phyloP scores from a whole-genome alignment of 768 basidiomycete species.

The Auricularia sp. region DNA sequence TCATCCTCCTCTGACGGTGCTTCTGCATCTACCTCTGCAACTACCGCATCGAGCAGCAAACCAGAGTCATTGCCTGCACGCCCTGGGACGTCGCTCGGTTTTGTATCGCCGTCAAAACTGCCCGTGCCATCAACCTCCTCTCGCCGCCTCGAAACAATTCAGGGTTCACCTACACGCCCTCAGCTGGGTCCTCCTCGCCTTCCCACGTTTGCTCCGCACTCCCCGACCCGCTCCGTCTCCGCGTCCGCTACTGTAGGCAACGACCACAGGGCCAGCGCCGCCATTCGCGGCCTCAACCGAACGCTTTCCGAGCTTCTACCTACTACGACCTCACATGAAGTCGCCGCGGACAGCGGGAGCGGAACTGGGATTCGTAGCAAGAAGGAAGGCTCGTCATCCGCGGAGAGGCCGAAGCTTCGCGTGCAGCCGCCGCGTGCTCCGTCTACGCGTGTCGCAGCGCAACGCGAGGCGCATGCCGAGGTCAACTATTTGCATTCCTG shows the following conservation, averaged over 20 bases:
- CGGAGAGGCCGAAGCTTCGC: background rate
- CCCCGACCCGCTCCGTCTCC: background rate
- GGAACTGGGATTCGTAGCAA: background rate
- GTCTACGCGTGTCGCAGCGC: background rate
- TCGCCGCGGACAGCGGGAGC: background rate
- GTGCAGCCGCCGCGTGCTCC: background rate
- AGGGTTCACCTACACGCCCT: background rate
- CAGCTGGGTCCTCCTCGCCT: background rate
- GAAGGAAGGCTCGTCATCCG: background rate
- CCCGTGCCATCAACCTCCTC: background rate
- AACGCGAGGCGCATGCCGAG: background rate
- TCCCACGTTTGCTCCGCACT: background rate
- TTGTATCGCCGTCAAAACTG: constrained; percentile 19
- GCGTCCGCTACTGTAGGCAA: background rate
- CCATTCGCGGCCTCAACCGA: background rate
- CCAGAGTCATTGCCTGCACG: constrained; percentile 30
- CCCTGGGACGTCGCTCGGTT: constrained; percentile 64
- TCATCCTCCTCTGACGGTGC: background rate
- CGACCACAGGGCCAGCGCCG: background rate
- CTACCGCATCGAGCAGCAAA: background rate
- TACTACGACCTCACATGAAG: background rate
- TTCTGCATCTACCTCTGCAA: background rate
- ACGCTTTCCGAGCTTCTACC: background rate
- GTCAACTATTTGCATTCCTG: background rate
- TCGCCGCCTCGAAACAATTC: background rate